Evolutionary conservation across 1,284 basidiomycete species (phyloP).

Genomic region (Neolentinus lepideus): DNA sequence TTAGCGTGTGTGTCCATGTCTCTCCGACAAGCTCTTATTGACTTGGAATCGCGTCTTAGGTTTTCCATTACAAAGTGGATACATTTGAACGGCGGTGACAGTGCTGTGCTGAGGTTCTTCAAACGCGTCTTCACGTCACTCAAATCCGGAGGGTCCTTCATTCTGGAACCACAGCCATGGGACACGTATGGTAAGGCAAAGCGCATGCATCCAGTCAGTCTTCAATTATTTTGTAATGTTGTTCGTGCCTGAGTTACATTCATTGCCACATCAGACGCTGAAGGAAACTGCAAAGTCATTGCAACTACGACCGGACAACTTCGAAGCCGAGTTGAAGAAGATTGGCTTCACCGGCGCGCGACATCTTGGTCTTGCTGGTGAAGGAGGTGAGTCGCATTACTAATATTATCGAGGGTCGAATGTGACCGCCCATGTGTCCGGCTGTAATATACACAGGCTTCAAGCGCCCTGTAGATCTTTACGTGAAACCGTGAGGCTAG

Average conservation of each 20-base stretch:
- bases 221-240: slow-evolving; percentile 1
- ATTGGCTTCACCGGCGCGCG: slow-evolving; percentile 54
- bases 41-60: slow-evolving; percentile 26
- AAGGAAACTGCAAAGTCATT: slow-evolving; percentile 51
- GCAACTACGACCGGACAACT: slow-evolving; percentile 53
- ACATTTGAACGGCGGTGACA: slow-evolving; percentile 70
- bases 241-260: slow-evolving; percentile 1
- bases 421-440: neutral
- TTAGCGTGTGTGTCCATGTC: slow-evolving; percentile 47
- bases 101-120: slow-evolving; percentile 60
- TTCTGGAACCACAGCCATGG: slow-evolving; percentile 78
- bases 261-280: slow-evolving; percentile 30
- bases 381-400: slow-evolving; percentile 37
- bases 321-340: slow-evolving; percentile 41
- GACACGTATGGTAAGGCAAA: slow-evolving; percentile 70
- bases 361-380: slow-evolving; percentile 47
- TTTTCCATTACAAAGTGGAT: slow-evolving; percentile 86
- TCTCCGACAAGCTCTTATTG: neutral
- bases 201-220: slow-evolving; percentile 48
- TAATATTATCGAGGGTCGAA: neutral
- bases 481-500: slow-evolving; percentile 22
- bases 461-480: slow-evolving; percentile 40
- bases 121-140: slow-evolving; percentile 49
- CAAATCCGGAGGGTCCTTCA: slow-evolving; percentile 48
- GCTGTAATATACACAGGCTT: slow-evolving; percentile 32